phyloP scores from a whole-genome alignment of 75 land plant genomes.

The Ceratopteris richardii region DNA sequence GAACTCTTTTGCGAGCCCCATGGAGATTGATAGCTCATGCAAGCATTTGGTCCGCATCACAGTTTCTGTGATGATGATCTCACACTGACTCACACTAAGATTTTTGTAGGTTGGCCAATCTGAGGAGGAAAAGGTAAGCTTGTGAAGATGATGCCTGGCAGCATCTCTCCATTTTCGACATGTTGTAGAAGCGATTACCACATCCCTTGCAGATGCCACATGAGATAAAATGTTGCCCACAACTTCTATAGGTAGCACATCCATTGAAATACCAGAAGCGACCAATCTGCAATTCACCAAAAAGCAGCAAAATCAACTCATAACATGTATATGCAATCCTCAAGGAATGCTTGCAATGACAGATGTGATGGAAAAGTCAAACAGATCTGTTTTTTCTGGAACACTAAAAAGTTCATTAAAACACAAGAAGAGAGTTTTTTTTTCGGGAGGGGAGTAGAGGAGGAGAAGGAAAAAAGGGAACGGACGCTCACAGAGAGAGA shows the following conservation, averaged over 20 bases:
- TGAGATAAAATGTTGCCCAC: conserved; percentile 73
- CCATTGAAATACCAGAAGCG: conserved; percentile 30
- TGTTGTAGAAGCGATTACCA: conserved; percentile 66
- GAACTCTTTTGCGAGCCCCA: conserved; percentile 58
- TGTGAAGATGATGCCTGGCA: conserved; percentile 48
- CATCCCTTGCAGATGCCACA: conserved; percentile 64
- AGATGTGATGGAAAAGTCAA: no score
- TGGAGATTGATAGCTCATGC: conserved; percentile 45
- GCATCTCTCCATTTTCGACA: conserved; percentile 77
- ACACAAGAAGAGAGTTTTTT: no score
- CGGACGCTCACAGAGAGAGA: no score
- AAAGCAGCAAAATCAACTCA: no score
- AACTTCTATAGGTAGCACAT: conserved; percentile 73
- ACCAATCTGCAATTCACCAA: no score
- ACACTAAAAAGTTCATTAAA: no score
- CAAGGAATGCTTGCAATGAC: no score
- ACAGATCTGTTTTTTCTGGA: no score
- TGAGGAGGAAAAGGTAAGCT: conserved; percentile 42
- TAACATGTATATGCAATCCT: no score
- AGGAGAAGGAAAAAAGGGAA: no score
- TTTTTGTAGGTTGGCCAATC: conserved; percentile 59
- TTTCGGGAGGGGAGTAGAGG: no score
- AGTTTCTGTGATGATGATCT: conserved; percentile 73
- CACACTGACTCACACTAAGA: conserved; percentile 39
- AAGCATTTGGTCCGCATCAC: conserved; percentile 65